Evolutionary conservation across 2,329 filamentous ascomycete species (phyloP), one percentile per base, ranked within the genome.

Genomic region (Graphiopsis chlorocephala): DNA sequence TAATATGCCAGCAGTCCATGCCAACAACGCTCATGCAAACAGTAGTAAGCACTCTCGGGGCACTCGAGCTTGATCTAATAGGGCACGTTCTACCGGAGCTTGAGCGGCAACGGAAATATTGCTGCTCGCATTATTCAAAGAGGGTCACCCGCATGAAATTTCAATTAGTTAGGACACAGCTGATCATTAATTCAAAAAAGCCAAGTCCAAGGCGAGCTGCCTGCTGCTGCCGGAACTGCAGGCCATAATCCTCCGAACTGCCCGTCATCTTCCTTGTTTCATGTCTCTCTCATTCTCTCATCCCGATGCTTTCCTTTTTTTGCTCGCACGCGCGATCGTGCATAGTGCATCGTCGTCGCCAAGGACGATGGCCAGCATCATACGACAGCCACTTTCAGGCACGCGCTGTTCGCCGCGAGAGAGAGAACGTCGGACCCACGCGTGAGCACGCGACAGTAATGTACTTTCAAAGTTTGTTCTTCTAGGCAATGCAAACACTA

Each of bases 401-500:
- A 56, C 33, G 55, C 55, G 55, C 55, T 38, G 29, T 58, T 42
- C 38, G 38, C 38, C 33, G 55, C 50, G 15, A 17, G 26, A 25
- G 48, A 29, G 25, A 52, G 12, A 50, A 50, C 33, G 11, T 10
- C 12, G 31, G 53, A 26, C 23, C 55, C 55, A 58, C 55, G 50
- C 50, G 55, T 38, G 52, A 29, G 55, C 55, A 58, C 55, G 55
- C 55, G 55, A 58, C 55, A 58, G 42, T 23, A 28, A 8, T 42
- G 33, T 58, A 33, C 55, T 3, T 58, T 26, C 20, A 15, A 58
- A 58, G 10, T 58, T 33, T 58, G 14, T n/a, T 29, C 26, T 25
- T 58, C 33, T 26, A 23, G 23, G 20, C n/a, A 23, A 58, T 42
- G 55, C 55, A 42, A 17, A 42, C 55, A 58, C 55, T 58, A 29